These are phyloP conservation scores for Phylloporus sp. DNA, from an alignment of 768 basidiomycete genomes.

Conservation along the genomic window DNA sequence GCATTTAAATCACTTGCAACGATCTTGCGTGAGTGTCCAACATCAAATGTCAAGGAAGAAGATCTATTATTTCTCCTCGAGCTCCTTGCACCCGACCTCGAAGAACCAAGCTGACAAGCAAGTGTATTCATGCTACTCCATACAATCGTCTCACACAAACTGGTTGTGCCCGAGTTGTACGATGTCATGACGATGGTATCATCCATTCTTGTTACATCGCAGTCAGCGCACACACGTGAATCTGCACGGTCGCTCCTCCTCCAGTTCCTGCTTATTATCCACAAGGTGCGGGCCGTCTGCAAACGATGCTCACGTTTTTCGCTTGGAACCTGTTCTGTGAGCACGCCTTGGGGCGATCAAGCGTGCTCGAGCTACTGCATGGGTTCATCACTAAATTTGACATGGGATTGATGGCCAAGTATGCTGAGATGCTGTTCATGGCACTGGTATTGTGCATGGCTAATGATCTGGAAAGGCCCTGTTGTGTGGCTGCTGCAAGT, in stretches of 20 bases:
- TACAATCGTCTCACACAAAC: constrained; percentile 85
- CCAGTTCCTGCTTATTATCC: constrained; percentile 95
- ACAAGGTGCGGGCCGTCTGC: constrained; percentile 88
- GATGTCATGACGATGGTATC: constrained; percentile 93
- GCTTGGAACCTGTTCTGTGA: constrained; percentile 89
- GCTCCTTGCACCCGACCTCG: constrained; percentile 82
- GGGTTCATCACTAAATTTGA: constrained; percentile 86
- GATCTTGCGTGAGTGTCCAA: constrained; percentile 85
- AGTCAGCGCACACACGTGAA: constrained; percentile 88
- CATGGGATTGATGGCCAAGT: constrained; percentile 64
- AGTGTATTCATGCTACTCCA: constrained; percentile 86
- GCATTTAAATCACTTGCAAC: constrained; percentile 83
- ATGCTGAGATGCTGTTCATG: constrained; percentile 86
- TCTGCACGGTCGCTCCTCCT: constrained; percentile 84
- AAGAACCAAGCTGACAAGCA: constrained; percentile 82
- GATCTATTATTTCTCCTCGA: constrained; percentile 87
- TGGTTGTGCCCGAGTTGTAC: constrained; percentile 95
- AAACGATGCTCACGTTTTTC: constrained; percentile 84
- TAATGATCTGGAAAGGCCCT: constrained; percentile 89
- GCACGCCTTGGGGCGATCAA: constrained; percentile 84
- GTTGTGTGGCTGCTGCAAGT: constrained; percentile 82
- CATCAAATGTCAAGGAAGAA: constrained; percentile 80
- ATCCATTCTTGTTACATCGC: constrained; percentile 89
- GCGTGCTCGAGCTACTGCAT: constrained; percentile 88
- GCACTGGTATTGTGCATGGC: constrained; percentile 89